These are phyloP conservation scores for Diaporthe citriasiana DNA, from an alignment of 2,329 filamentous ascomycete genomes.

Conservation along the genomic window DNA sequence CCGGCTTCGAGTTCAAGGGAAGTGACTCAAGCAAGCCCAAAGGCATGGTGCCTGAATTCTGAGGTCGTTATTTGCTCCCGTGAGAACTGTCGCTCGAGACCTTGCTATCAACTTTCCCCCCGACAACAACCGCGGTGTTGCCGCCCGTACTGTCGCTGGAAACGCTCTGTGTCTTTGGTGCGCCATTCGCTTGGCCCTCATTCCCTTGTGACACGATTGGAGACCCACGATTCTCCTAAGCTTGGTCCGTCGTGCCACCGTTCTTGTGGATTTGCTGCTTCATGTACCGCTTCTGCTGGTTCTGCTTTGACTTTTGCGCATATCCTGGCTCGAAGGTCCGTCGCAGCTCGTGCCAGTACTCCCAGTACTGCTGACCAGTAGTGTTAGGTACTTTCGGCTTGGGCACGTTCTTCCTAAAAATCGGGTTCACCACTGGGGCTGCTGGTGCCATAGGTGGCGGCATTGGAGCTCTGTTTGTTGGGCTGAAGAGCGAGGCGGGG, in stretches of 20 bases:
- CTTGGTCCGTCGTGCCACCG: not conserved
- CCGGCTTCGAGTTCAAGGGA: not conserved
- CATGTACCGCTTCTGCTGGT: constrained; percentile 42
- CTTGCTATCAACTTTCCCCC: not conserved
- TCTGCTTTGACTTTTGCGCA: constrained; percentile 41
- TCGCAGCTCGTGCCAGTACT: constrained; percentile 41
- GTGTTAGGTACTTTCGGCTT: constrained; percentile 42
- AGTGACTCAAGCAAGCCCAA: not conserved
- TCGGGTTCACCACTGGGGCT: constrained; percentile 19
- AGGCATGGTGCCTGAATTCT: not conserved
- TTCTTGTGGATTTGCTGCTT: constrained; percentile 37
- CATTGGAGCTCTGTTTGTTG: not conserved
- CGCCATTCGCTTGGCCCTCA: not conserved
- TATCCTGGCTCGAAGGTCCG: constrained; percentile 42
- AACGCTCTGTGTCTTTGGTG: not conserved
- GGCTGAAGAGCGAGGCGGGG: constrained; percentile 8
- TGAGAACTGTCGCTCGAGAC: not conserved
- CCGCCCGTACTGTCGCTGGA: not conserved
- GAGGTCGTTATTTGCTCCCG: not conserved
- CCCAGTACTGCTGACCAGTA: constrained; percentile 43
- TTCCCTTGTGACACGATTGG: not conserved
- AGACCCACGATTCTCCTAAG: constrained; percentile 31
- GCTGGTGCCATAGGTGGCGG: not conserved
- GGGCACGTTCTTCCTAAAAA: constrained; percentile 39
- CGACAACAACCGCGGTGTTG: not conserved